phyloP scores from a whole-genome alignment of 257 asterid species.

The Rubia yunnanensis region DNA sequence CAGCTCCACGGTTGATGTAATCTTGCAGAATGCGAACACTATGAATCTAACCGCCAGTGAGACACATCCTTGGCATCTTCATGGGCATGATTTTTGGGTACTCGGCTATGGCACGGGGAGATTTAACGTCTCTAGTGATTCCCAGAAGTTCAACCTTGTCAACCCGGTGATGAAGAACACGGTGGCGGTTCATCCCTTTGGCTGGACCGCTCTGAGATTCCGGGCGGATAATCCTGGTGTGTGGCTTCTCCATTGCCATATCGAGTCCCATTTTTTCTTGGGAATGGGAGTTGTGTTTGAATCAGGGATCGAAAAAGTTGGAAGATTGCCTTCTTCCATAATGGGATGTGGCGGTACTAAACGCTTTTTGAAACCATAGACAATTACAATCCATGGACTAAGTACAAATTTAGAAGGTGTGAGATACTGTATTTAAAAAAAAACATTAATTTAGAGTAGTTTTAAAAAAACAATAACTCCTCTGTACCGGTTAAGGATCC shows the following conservation, averaged over 20 bases:
- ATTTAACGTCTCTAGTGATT: constrained; percentile 38
- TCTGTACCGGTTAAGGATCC: too few species aligned
- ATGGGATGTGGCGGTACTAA: constrained; percentile 84
- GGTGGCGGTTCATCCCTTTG: constrained; percentile 73
- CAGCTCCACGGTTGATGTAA: constrained; percentile 66
- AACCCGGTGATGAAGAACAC: constrained; percentile 87
- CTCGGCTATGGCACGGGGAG: constrained; percentile 69
- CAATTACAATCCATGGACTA: not conserved
- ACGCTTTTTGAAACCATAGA: constrained; percentile 31
- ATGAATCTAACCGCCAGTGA: constrained; percentile 54
- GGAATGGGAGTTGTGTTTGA: constrained; percentile 94
- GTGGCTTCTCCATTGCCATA: constrained; percentile 94
- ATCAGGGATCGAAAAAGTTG: constrained; percentile 64
- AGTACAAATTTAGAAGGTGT: too few species aligned
- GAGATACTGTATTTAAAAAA: too few species aligned
- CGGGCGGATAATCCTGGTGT: constrained; percentile 86
- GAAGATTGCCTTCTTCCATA: constrained; percentile 57
- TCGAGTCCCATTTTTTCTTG: constrained; percentile 84
- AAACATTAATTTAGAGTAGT: too few species aligned
- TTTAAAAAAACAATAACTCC: too few species aligned
- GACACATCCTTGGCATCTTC: constrained; percentile 98
- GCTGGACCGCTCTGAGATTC: constrained; percentile 89
- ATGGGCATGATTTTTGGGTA: constrained; percentile 96
- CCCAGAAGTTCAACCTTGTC: constrained; percentile 51
- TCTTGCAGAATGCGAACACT: constrained; percentile 72